Evolutionary conservation across 345 rosid genomes (phyloP).

Genomic region (Euphorbia peplus): DNA sequence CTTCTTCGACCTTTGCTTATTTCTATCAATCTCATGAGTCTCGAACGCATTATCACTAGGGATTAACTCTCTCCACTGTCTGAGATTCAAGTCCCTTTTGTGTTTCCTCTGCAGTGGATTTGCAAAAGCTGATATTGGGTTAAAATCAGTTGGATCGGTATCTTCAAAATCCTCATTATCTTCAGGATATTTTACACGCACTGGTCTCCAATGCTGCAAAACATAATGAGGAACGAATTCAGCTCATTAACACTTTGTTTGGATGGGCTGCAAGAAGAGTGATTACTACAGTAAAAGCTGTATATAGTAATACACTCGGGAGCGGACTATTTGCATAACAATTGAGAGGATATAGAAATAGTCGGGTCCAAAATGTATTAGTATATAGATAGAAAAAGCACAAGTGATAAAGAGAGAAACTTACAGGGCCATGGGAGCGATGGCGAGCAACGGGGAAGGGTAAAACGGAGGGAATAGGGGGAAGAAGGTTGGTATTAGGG

Average conservation of each 20-base stretch:
- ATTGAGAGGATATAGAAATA: no score
- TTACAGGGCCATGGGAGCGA: constrained; percentile 88
- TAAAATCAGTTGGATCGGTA: constrained; percentile 27
- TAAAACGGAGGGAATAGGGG: constrained; percentile 58
- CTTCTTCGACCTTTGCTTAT: constrained; percentile 13
- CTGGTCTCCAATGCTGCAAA: constrained; percentile 62
- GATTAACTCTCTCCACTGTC: constrained; percentile 45
- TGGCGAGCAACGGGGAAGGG: constrained; percentile 91
- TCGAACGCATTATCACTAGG: constrained; percentile 24
- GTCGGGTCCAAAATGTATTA: no score
- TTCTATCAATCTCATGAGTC: constrained; percentile 16
- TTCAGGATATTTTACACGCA: constrained; percentile 17
- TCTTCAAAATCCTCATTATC: constrained; percentile 37
- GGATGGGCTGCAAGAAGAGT: no score
- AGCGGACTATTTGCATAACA: no score
- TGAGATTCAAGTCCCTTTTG: constrained; percentile 51
- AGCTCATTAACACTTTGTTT: no score
- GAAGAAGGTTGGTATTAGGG: constrained; percentile 25
- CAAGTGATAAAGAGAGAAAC: no score
- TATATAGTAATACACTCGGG: no score
- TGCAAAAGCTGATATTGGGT: constrained; percentile 53
- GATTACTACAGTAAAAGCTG: no score
- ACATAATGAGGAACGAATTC: constrained; percentile 19
- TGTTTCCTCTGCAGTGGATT: constrained; percentile 67
- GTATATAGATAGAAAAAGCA: no score